Evolutionary conservation across 345 rosid species (phyloP).

Genomic region (Moricandia arvensis): DNA sequence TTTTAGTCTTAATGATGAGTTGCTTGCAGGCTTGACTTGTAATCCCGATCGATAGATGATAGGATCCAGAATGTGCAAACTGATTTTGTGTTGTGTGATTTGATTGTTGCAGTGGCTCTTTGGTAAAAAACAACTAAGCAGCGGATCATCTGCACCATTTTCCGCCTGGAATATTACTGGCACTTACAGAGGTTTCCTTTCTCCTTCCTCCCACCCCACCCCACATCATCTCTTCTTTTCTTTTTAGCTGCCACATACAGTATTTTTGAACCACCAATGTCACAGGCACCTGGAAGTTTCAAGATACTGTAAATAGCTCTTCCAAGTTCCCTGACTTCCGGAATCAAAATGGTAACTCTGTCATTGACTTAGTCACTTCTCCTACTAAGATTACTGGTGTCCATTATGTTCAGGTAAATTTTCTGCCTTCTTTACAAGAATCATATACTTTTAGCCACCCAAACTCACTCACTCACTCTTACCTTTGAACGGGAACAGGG

Average conservation of each 20-base stretch:
- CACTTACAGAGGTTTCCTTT: slow-evolving; percentile 76
- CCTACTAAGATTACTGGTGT: slow-evolving; percentile 92
- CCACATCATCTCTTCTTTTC: not conserved
- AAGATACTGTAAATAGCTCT: slow-evolving; percentile 52
- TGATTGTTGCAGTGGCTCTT: slow-evolving; percentile 68
- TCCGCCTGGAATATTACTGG: slow-evolving; percentile 96
- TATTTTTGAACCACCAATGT: no score
- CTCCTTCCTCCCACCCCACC: not conserved
- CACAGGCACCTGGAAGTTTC: slow-evolving; percentile 87
- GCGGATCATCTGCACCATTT: slow-evolving; percentile 53
- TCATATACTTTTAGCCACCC: no score
- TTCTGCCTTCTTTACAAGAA: not conserved
- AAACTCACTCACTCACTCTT: not conserved
- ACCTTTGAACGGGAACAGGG: slow-evolving; percentile 60
- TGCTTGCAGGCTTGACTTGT: not conserved
- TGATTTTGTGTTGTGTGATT: no score
- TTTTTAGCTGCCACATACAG: no score
- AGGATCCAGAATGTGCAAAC: no score
- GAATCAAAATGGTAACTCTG: slow-evolving; percentile 73
- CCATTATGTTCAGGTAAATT: slow-evolving; percentile 85
- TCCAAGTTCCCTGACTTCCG: slow-evolving; percentile 79
- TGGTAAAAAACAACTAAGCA: slow-evolving; percentile 60
- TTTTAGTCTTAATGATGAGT: not conserved
- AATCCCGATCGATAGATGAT: not conserved
- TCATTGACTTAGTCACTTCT: slow-evolving; percentile 76